Base-by-base conservation (phyloP, 345 rosid species). In the Salix caprea region DNA sequence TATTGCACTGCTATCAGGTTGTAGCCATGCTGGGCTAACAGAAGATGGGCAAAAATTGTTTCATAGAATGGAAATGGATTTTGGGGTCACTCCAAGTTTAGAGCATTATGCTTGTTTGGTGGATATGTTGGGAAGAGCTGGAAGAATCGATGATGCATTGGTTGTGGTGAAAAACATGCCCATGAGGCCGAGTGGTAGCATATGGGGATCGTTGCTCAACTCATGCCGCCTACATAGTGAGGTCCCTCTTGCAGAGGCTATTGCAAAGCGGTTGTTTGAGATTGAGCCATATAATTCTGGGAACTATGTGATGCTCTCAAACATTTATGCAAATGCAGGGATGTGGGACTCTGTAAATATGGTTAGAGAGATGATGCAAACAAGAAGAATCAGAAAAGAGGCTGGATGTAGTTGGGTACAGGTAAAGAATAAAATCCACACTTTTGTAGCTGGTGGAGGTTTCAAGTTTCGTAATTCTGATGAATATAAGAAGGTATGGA, bases 71-170 rank as follows among this genome's bases (percentile, higher is more conserved):
- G 56, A 23, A 46, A 76, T 34, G 1, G 82, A 80, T 37, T 90
- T 82, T 77, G 69, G 82, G 1, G 67, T 87, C 1, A 79, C 84
- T 46, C 90, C 89, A 0, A 80, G 77, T 18, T 50, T 85, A 7
- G 93, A 88, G 78, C 90, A 90, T 78, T 88, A 88, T 69, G 93
- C 90, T 58, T 88, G 90, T 74, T 75, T 86, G 14, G 86, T 90
- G 14, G 93, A 88, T 66, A 86, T 90, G 46, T 48, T 90, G 78
- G 91, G 93, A 7, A 85, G 93, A 61, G 87, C 90, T 19, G 90
- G 91, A 71, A 71, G 84, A 40, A 79, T 90, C 77, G 24, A 40
- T 26, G 88, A 88, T 76, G 89, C 91, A 10, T 76, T 76, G 9
- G 85, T 84, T 70, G 78, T 90, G 13, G 52, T 86, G 14, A 83